Percentiles rank a stretch among this genome's conserved stretches.
These are phyloP conservation scores for Diaporthe vaccinii DNA, from an alignment of 2,329 filamentous ascomycete species.

Conservation along the genomic window DNA sequence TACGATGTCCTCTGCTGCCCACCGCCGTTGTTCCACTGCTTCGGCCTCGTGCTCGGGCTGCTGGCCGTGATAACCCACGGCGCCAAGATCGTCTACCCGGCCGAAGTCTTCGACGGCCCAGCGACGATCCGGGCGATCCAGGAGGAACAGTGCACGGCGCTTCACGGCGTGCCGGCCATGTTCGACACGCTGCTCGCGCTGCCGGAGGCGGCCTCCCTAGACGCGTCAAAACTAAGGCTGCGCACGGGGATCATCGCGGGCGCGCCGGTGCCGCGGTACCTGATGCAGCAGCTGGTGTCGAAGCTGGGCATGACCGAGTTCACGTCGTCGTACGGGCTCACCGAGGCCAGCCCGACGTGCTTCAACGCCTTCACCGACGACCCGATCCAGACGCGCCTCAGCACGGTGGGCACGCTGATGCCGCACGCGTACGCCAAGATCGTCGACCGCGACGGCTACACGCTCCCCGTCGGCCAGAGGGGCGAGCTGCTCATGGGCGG, in stretches of 20 bases:
- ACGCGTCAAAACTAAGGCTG: constrained; percentile 63
- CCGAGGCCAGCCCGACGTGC: constrained; percentile 83
- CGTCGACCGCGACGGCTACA: constrained; percentile 74
- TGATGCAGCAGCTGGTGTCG: constrained; percentile 80
- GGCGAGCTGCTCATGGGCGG: constrained; percentile 85
- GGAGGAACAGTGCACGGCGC: constrained; percentile 77
- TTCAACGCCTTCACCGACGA: constrained; percentile 86
- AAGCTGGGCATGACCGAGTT: constrained; percentile 83
- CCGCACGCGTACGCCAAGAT: constrained; percentile 85
- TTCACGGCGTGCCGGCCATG: constrained; percentile 89
- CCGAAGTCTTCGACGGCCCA: constrained; percentile 78
- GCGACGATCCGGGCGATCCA: constrained; percentile 77
- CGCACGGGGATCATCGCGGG: constrained; percentile 86
- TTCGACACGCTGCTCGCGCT: constrained; percentile 75
- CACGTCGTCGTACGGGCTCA: constrained; percentile 78
- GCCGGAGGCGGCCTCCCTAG: constrained; percentile 53
- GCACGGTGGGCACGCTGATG: constrained; percentile 81
- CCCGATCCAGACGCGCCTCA: constrained; percentile 74
- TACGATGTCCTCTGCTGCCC: constrained; percentile 83
- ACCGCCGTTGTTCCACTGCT: constrained; percentile 88
- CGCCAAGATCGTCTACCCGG: constrained; percentile 81
- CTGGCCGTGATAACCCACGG: constrained; percentile 81
- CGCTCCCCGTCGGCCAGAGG: constrained; percentile 75
- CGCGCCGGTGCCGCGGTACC: constrained; percentile 79
- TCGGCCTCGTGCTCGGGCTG: constrained; percentile 83